phyloP scores from a whole-genome alignment of 1,284 basidiomycete genomes.

The Cryptococcus maquisensis region DNA sequence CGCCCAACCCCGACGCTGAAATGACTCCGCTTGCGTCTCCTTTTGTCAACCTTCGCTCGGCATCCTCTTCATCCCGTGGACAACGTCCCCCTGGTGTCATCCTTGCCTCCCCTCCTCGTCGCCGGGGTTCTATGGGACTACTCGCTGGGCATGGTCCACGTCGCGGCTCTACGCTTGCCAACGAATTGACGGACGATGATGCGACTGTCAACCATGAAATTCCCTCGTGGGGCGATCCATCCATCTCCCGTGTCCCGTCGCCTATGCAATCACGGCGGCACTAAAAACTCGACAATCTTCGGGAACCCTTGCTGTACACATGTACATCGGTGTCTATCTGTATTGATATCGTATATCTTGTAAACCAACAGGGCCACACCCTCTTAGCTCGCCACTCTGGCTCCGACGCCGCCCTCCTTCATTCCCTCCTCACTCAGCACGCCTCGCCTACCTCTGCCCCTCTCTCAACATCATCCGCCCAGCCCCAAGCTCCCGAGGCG shows the following conservation, averaged over 20 bases:
- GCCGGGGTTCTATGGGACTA: not conserved
- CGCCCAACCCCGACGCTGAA: slow-evolving; percentile 5
- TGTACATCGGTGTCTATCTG: not conserved
- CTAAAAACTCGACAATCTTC: not conserved
- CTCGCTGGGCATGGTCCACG: slow-evolving; percentile 6
- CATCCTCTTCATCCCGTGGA: slow-evolving; percentile 6
- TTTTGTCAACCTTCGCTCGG: slow-evolving; percentile 25
- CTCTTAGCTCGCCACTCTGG: slow-evolving; percentile 77
- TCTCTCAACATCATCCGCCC: slow-evolving; percentile 19
- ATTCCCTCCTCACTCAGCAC: slow-evolving; percentile 62
- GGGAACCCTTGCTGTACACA: not conserved
- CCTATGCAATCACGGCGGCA: slow-evolving; percentile 5
- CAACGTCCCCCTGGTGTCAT: slow-evolving; percentile 3
- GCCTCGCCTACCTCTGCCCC: slow-evolving; percentile 40
- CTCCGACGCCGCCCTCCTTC: slow-evolving; percentile 70
- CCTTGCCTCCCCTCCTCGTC: slow-evolving; percentile 4
- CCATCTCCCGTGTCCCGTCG: slow-evolving; percentile 6
- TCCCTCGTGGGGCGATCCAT: not conserved
- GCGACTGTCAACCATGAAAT: not conserved
- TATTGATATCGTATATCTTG: not conserved
- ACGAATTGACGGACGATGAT: not conserved
- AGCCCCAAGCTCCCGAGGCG: slow-evolving; percentile 16
- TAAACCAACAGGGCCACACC: slow-evolving; percentile 69
- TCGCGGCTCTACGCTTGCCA: slow-evolving; percentile 14
- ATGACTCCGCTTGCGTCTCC: slow-evolving; percentile 28